A percentile compares a stretch with the other conserved stretches of the same genome.
Conservation (phyloP, 163 green algal genomes). For the Volvox carteri region DNA sequence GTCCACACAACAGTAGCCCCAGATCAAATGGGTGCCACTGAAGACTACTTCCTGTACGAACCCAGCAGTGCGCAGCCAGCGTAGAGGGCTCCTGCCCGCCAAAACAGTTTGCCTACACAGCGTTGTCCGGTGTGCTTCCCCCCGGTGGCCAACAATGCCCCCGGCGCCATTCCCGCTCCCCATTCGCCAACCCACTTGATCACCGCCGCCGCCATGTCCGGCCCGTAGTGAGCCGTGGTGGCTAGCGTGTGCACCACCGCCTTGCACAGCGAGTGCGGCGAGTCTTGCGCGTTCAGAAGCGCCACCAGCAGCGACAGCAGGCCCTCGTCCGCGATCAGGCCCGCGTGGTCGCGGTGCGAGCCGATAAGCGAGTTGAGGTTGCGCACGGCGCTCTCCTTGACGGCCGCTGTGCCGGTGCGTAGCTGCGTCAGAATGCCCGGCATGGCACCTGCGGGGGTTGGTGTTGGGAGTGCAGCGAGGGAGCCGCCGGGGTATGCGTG, state of each 20-base stretch:
- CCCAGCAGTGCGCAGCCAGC: no score
- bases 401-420: constrained; percentile 34
- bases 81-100: no score
- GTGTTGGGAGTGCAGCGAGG: neutral
- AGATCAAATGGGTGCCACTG: no score
- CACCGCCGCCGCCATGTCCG: constrained; percentile 57
- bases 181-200: constrained; percentile 32
- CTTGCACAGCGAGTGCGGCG: constrained; percentile 55
- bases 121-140: no score
- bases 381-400: constrained; percentile 64
- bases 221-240: constrained; percentile 50
- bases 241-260: constrained; percentile 57
- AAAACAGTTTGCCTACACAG: no score
- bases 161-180: no score
- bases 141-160: no score
- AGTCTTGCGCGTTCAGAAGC: constrained; percentile 51
- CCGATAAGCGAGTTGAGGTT: constrained; percentile 61
- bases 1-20: no score
- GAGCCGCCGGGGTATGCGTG: no score
- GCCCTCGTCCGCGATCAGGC: constrained; percentile 48
- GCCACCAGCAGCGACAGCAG: constrained; percentile 58
- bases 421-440: constrained; percentile 61
- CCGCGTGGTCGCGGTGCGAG: constrained; percentile 57
- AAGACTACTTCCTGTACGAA: no score
- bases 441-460: constrained; percentile 55